Base-by-base conservation (phyloP, 495 filamentous ascomycete species). In the Podospora appendiculata region DNA sequence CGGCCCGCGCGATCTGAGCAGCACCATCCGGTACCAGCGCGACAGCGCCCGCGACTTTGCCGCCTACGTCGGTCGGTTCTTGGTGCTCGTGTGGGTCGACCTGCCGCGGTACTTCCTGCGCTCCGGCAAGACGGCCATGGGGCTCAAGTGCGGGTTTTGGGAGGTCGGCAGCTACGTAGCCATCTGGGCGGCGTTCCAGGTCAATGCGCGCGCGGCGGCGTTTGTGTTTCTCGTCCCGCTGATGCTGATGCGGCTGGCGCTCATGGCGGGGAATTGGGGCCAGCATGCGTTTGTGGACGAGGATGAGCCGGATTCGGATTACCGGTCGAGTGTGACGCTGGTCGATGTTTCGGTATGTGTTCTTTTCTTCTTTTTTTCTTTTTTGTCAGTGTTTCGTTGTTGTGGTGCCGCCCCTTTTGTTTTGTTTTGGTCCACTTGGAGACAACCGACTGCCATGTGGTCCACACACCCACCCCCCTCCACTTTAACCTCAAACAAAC, bases 181-280 rank as follows among this genome's bases (percentile, higher is more conserved):
- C 52, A 67, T 82, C 8, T 77, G 72, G 39, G 35, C 70, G 8
- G 56, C 79, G 39, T 75, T 68, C 39, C 61, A 65, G 51, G 66
- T 70, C 53, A 75, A 76, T 52, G 52, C 72, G 19, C 60, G 64
- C 1, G 76, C 85, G 0, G 46, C 60, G 11, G 78, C 79, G 0
- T 86, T 80, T 50, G 79, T 79, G 1, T 70, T 87, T 32, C 44
- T 86, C 1, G 55, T 87, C 0, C 86, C 86, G 8, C 70, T 88
- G 1, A 43, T 75, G 5, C 62, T 78, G 13, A 72, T 88, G 60
- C 74, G 86, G 4, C 55, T 86, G n/a, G 86, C 78, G 3, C 56
- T 89, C 41, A 89, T 88, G 86, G 74, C 84, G n/a, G 86, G 86
- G 5, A 89, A 89, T 58, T 89, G 83, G 83, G 86, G 83, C 39